phyloP scores from a whole-genome alignment of 345 rosid species.

The Anastatica hierochuntica region DNA sequence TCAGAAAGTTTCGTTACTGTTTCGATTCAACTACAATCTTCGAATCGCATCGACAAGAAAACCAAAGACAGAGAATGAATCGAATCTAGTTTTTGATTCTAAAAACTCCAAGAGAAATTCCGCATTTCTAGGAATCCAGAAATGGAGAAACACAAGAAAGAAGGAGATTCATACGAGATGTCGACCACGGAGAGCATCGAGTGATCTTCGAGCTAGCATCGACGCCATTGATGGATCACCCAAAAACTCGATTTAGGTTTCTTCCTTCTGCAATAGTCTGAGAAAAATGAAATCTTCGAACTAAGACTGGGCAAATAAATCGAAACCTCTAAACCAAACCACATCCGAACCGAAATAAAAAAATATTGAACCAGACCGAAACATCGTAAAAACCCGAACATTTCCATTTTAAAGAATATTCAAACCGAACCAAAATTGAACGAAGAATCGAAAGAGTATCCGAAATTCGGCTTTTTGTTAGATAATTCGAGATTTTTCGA shows the following conservation, averaged over 20 bases:
- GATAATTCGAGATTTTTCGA: no score
- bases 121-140: background rate
- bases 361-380: background rate
- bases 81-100: background rate
- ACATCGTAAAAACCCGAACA: no score
- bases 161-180: slow-evolving; percentile 38
- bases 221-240: slow-evolving; percentile 40
- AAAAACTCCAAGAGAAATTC: slow-evolving; percentile 1
- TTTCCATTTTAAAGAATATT: no score
- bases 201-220: slow-evolving; percentile 79
- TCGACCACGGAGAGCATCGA: slow-evolving; percentile 53
- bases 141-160: background rate
- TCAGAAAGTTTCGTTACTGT: background rate
- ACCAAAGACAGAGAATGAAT: background rate
- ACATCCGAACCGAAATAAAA: no score
- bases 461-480: no score
- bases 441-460: no score
- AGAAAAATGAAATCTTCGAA: slow-evolving; percentile 9
- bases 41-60: background rate
- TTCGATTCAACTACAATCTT: background rate
- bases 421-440: no score
- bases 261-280: slow-evolving; percentile 19
- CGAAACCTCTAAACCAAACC: no score
- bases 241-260: background rate
- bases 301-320: no score